These are phyloP conservation scores for Hyaloperonospora brassicae DNA, from an alignment of 352 stramenopile species.

Conservation along the genomic window DNA sequence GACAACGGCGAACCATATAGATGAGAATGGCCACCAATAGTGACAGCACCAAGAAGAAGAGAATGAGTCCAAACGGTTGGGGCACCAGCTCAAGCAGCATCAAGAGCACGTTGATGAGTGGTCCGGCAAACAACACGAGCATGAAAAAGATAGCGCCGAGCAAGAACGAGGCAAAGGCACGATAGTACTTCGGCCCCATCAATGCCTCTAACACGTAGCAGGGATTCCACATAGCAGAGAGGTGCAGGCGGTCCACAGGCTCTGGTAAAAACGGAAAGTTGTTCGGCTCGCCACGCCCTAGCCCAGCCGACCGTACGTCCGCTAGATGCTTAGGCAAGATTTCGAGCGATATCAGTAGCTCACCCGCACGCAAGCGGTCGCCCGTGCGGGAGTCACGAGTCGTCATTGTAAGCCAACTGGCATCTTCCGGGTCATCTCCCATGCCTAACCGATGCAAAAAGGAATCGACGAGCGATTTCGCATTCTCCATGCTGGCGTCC, in stretches of 20 bases:
- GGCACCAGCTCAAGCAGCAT: slow-evolving; percentile 59
- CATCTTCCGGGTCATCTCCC: slow-evolving; percentile 68
- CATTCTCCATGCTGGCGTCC: slow-evolving; percentile 46
- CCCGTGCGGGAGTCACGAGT: slow-evolving; percentile 52
- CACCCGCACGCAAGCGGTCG: slow-evolving; percentile 48
- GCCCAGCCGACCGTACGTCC: slow-evolving; percentile 49
- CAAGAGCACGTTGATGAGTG: slow-evolving; percentile 63
- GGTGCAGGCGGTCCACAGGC: slow-evolving; percentile 60
- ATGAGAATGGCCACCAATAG: slow-evolving; percentile 31
- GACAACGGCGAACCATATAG: slow-evolving; percentile 55
- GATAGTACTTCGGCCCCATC: slow-evolving; percentile 69
- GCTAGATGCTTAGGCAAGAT: slow-evolving; percentile 56
- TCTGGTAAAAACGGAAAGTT: slow-evolving; percentile 68
- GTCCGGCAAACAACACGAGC: slow-evolving; percentile 59
- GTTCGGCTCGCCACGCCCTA: slow-evolving; percentile 73
- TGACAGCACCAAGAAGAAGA: slow-evolving; percentile 40
- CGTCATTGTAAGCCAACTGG: slow-evolving; percentile 66
- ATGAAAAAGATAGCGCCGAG: slow-evolving; percentile 46
- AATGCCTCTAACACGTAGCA: slow-evolving; percentile 69
- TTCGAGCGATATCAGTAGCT: slow-evolving; percentile 68
- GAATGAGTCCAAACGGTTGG: slow-evolving; percentile 46
- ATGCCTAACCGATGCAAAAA: slow-evolving; percentile 72
- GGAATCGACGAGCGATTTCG: slow-evolving; percentile 57
- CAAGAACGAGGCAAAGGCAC: slow-evolving; percentile 55
- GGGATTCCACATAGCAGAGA: slow-evolving; percentile 80